phyloP scores from a whole-genome alignment of 163 green algal genomes.

The Coccomyxa subellipsoidea region DNA sequence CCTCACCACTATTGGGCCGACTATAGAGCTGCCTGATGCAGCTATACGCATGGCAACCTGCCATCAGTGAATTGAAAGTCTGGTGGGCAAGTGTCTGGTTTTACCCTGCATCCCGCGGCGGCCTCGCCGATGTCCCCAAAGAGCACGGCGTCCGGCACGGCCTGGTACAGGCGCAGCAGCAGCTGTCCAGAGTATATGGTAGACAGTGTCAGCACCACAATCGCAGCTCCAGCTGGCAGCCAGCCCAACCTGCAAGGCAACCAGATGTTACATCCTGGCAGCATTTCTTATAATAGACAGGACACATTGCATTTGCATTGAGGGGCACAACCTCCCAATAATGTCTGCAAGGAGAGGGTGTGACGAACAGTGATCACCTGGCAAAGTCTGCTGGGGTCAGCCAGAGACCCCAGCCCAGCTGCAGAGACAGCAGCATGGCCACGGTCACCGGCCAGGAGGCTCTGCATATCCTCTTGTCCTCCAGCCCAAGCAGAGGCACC shows the following conservation, averaged over 20 bases:
- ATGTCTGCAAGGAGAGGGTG: no score
- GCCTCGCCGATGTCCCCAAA: constrained; percentile 53
- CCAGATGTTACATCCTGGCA: neutral
- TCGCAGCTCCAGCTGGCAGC: neutral
- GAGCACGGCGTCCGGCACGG: constrained; percentile 34
- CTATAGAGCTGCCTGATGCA: no score
- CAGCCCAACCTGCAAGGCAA: constrained; percentile 10
- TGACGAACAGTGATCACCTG: neutral
- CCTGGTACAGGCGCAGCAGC: constrained; percentile 38
- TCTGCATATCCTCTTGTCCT: neutral
- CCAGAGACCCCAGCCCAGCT: constrained; percentile 57
- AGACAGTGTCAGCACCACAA: constrained; percentile 3
- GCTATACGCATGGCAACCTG: no score
- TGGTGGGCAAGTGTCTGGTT: no score
- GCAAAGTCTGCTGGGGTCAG: constrained; percentile 44
- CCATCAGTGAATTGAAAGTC: no score
- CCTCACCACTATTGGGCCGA: no score
- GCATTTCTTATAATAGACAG: no score
- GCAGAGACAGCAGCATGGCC: constrained; percentile 34
- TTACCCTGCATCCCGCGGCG: constrained; percentile 31
- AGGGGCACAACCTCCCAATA: no score
- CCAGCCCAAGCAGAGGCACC: neutral
- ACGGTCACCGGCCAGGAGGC: constrained; percentile 12
- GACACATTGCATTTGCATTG: no score
- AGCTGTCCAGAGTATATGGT: constrained; percentile 45